A percentile compares a stretch with the other conserved stretches of the same genome.
phyloP scores from a whole-genome alignment of 1,284 basidiomycete genomes.

The Exobasidium rhododendri region DNA sequence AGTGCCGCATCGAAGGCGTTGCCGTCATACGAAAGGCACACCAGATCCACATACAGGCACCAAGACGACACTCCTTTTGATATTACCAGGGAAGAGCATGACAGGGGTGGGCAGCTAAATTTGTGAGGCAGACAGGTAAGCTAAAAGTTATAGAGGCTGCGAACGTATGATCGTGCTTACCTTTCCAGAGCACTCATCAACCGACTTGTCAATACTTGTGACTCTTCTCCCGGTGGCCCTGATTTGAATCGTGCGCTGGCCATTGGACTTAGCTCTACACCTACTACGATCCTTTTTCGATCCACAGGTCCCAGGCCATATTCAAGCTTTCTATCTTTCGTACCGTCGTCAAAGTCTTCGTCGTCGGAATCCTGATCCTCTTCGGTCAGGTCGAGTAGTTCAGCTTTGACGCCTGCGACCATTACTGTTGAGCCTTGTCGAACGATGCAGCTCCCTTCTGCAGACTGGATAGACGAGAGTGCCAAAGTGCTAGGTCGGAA shows the following conservation, averaged over 20 bases:
- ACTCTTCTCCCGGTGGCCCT: conserved; percentile 13
- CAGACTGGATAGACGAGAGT: conserved; percentile 12
- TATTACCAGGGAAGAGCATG: conserved; percentile 66
- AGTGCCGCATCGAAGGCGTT: conserved; percentile 88
- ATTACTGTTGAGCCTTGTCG: conserved; percentile 16
- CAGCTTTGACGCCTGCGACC: conserved; percentile 20
- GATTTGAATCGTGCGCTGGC: conserved; percentile 9
- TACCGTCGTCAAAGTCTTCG: conserved; percentile 1
- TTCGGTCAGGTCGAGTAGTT: conserved; percentile 11
- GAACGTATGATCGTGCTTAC: not conserved
- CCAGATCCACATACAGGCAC: conserved; percentile 88
- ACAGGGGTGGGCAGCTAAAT: not conserved
- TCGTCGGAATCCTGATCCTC: not conserved
- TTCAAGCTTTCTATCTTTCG: not conserved
- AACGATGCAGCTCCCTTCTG: conserved; percentile 20
- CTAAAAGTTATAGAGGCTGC: not conserved
- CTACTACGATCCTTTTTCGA: not conserved
- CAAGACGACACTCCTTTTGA: conserved; percentile 75
- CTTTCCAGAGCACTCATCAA: conserved; percentile 6
- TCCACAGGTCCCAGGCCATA: not conserved
- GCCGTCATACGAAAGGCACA: conserved; percentile 94
- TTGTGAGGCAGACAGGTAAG: not conserved
- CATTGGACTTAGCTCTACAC: conserved; percentile 10
- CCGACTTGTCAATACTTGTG: conserved; percentile 8
- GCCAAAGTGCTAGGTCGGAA: conserved; percentile 1